Percentiles rank a stretch among this genome's conserved stretches.
Evolutionary conservation across 2,329 filamentous ascomycete genomes (phyloP).

Genomic region (Cladobotryum protrusum): DNA sequence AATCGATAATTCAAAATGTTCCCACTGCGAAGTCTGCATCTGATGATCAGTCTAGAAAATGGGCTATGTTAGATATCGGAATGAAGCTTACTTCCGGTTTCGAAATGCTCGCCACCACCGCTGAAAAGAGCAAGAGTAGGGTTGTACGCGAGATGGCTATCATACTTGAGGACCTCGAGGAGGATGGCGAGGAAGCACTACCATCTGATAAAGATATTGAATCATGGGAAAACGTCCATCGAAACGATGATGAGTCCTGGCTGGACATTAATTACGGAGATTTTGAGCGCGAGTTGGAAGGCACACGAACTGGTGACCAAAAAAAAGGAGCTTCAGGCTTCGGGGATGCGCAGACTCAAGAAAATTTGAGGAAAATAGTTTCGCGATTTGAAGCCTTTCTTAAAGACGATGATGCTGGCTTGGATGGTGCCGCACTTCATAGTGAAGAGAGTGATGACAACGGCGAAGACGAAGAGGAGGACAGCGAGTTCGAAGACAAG

Average conservation of each 20-base stretch:
- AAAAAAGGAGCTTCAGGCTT: constrained; percentile 40
- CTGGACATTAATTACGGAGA: constrained; percentile 86
- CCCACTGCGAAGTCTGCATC: constrained; percentile 13
- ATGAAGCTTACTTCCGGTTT: constrained; percentile 90
- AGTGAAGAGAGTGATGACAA: constrained; percentile 65
- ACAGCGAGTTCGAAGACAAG: constrained; percentile 62
- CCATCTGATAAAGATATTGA: constrained; percentile 69
- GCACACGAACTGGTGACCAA: constrained; percentile 33
- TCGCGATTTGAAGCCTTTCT: constrained; percentile 89
- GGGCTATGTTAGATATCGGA: constrained; percentile 56
- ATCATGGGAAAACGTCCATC: constrained; percentile 54
- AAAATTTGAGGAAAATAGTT: constrained; percentile 83
- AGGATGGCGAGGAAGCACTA: constrained; percentile 59
- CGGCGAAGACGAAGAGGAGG: constrained; percentile 43
- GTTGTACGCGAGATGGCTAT: constrained; percentile 69
- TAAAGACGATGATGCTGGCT: constrained; percentile 74
- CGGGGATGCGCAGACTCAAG: constrained; percentile 61
- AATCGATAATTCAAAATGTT: constrained; percentile 20
- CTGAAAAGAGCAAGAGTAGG: constrained; percentile 61
- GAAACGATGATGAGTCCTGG: constrained; percentile 85
- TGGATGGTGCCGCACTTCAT: constrained; percentile 68
- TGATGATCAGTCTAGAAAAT: constrained; percentile 13
- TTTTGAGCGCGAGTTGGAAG: constrained; percentile 72
- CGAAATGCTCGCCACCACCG: constrained; percentile 72
- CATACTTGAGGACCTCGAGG: constrained; percentile 66